These are phyloP conservation scores for Hymenoscyphus albidus DNA, from an alignment of 2,329 filamentous ascomycete genomes.

Conservation along the genomic window DNA sequence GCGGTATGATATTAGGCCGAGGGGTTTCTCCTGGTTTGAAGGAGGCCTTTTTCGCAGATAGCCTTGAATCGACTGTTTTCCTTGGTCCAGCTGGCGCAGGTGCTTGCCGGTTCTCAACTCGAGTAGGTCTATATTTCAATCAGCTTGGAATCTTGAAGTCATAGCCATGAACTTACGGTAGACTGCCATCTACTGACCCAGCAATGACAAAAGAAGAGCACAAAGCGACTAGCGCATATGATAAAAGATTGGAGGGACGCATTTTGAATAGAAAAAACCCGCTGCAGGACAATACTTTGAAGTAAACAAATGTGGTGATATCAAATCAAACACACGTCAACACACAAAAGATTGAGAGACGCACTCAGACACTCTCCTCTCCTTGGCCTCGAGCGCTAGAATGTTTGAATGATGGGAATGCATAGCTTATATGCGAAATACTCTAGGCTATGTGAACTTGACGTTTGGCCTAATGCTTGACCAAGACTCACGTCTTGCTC, in stretches of 20 bases:
- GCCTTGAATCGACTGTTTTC: too few relatives aligned
- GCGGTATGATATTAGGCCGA: too few relatives aligned
- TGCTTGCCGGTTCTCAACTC: too few relatives aligned
- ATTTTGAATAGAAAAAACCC: constrained; percentile 21
- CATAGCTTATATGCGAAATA: background rate
- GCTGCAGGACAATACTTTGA: constrained; percentile 3
- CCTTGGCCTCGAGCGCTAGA: background rate
- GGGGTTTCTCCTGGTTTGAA: too few relatives aligned
- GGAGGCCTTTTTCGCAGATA: too few relatives aligned
- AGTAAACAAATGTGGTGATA: constrained; percentile 14
- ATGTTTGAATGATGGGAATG: background rate
- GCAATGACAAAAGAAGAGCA: constrained; percentile 21
- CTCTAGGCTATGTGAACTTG: background rate
- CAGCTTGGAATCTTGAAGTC: background rate
- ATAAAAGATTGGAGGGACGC: constrained; percentile 22
- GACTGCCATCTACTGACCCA: constrained; percentile 17
- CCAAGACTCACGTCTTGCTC: background rate
- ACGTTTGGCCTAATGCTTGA: background rate
- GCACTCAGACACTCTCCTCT: background rate
- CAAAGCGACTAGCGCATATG: constrained; percentile 27
- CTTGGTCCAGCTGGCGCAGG: too few relatives aligned
- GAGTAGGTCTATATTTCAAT: background rate
- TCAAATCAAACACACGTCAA: constrained; percentile 20
- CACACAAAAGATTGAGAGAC: background rate
- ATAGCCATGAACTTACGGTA: background rate